A percentile compares a stretch with the other conserved stretches of the same genome.
Evolutionary conservation across 1,284 basidiomycete genomes (phyloP).

Genomic region (Sanghuangporus baumii): DNA sequence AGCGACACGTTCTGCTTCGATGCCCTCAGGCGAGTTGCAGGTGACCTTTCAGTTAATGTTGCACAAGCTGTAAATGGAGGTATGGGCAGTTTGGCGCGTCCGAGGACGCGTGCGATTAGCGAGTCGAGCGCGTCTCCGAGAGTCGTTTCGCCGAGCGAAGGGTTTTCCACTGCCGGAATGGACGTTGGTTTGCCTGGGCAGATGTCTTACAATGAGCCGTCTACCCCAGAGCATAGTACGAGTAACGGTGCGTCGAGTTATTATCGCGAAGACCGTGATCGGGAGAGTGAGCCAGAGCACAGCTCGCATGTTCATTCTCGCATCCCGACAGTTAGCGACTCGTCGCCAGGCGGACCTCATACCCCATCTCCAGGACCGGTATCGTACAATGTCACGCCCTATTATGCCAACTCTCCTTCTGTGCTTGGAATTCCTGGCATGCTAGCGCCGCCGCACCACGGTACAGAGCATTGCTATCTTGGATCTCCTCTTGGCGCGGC

Average conservation of each 20-base stretch:
- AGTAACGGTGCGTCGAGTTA: background rate
- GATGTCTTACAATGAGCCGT: background rate
- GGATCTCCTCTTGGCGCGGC: background rate
- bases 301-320: background rate
- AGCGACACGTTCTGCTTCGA: constrained; percentile 16
- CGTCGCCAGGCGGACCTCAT: constrained; percentile 3
- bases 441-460: background rate
- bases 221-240: constrained; percentile 1
- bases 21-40: background rate
- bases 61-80: background rate
- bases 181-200: background rate
- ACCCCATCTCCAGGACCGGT: constrained; percentile 1
- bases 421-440: background rate
- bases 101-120: constrained; percentile 16
- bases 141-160: constrained; percentile 10
- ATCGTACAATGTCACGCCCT: background rate
- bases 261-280: background rate
- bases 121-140: constrained; percentile 14
- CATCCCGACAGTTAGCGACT: constrained; percentile 5
- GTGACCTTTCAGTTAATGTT: background rate
- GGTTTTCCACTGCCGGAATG: background rate
- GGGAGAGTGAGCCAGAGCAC: background rate
- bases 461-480: background rate
- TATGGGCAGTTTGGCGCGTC: background rate
- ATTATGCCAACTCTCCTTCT: background rate